Base-by-base conservation (phyloP, 495 filamentous ascomycete genomes). In the Tuber indicum region DNA sequence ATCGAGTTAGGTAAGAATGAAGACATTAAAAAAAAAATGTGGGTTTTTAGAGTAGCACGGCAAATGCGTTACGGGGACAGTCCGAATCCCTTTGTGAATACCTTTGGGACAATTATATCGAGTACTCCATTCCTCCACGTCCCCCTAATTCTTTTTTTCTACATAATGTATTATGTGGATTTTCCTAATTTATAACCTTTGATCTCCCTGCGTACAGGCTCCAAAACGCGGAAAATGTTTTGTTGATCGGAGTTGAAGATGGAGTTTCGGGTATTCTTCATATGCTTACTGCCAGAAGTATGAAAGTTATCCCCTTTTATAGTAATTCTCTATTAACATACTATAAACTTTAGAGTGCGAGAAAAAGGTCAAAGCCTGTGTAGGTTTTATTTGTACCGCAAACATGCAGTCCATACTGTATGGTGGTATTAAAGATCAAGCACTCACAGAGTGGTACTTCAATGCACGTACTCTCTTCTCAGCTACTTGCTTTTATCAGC, bases 91-190 rank as follows among this genome's bases (percentile, higher is more conserved):
- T 98, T 12, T 91, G 93, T 26, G 89, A 88, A 74, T 98, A 97
- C 81, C 84, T 99, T 46, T 99, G 96, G 96, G 95, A 98, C 79
- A 99, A 99, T 82, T 97, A 97, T 80, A 92, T 99, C 47, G 92
- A 97, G 88, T 90, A 86, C 49, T 58, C 23, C 23, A 58, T 58
- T 23, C 49, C 23, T 58, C 9, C 23, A 10, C 9, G 80, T 86
- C 23, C n/a, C 36, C 74, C 1, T 41, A 41, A 41, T 19, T 43
- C 26, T 8, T 1, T 21, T 14, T n/a, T 23, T 39, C n/a, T 21
- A 16, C 52, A 52, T 74, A 36, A 46, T 23, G 17, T 52, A 17
- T 73, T 26, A 72, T 76, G 26, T 70, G 58, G 7, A 47, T 49
- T 62, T 36, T n/a, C 41, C 4, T 16, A 32, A 46, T n/a, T 49